Conservation (phyloP, 2,329 filamentous ascomycete genomes). For the Huntiella savannae region DNA sequence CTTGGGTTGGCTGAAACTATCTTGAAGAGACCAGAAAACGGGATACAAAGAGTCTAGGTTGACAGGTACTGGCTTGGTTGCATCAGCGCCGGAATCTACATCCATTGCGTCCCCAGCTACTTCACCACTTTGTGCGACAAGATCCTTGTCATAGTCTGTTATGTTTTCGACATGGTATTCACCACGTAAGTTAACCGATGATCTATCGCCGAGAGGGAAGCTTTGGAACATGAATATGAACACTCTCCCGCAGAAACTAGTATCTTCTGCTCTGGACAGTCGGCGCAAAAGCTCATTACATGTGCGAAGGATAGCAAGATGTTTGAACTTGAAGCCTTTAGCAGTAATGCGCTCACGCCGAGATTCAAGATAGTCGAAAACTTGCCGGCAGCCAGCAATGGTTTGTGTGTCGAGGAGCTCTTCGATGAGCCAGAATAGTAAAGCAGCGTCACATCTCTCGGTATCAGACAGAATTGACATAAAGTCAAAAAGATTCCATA, state of each 20-base stretch:
- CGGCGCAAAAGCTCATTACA: constrained; percentile 91
- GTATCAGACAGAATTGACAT: constrained; percentile 74
- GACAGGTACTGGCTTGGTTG: not conserved
- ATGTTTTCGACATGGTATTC: constrained; percentile 94
- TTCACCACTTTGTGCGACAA: constrained; percentile 16
- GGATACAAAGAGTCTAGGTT: constrained; percentile 65
- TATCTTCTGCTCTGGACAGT: constrained; percentile 88
- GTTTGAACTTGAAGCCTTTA: constrained; percentile 63
- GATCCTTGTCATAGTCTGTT: constrained; percentile 55
- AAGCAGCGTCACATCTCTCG: constrained; percentile 55
- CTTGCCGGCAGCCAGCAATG: constrained; percentile 70
- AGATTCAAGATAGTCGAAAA: constrained; percentile 92
- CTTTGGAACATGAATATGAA: constrained; percentile 98
- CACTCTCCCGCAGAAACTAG: constrained; percentile 88
- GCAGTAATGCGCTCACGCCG: constrained; percentile 74
- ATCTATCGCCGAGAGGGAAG: constrained; percentile 89
- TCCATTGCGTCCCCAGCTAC: constrained; percentile 40
- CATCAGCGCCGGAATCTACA: constrained; percentile 34
- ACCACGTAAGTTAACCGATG: constrained; percentile 86
- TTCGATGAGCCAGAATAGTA: constrained; percentile 81
- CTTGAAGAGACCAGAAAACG: constrained; percentile 83
- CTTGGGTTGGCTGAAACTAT: constrained; percentile 79
- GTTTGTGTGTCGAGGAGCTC: constrained; percentile 93
- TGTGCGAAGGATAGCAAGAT: constrained; percentile 72
- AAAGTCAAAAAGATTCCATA: constrained; percentile 91